phyloP scores from a whole-genome alignment of 2,329 filamentous ascomycete genomes.

The Dactylellina parvicollis region DNA sequence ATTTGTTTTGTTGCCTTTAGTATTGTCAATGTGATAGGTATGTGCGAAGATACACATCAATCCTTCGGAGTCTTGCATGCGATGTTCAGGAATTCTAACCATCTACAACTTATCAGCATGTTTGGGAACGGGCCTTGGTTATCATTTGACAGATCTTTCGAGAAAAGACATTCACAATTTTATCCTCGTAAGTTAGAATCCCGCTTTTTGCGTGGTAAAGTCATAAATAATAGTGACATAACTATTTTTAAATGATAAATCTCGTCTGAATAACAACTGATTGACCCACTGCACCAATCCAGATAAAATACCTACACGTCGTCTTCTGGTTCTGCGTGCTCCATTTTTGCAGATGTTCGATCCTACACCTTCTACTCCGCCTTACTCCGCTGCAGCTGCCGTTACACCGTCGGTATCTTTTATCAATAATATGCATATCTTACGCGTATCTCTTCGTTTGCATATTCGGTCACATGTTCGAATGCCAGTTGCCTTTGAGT shows the following conservation, averaged over 20 bases:
- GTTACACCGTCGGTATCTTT: conserved; percentile 28
- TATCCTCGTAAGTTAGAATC: conserved; percentile 20
- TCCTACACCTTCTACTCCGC: conserved; percentile 38
- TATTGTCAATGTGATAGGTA: conserved; percentile 25
- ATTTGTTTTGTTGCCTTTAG: conserved; percentile 27
- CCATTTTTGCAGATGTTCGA: conserved; percentile 32
- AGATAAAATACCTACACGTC: conserved; percentile 43
- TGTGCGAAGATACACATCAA: neutral
- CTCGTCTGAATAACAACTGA: too few species aligned
- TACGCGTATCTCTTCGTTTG: conserved; percentile 18
- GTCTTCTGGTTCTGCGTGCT: conserved; percentile 30
- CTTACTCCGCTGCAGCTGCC: conserved; percentile 24
- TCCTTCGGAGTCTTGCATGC: neutral
- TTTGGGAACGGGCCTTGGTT: conserved; percentile 32
- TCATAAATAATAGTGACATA: too few species aligned
- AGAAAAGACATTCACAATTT: conserved; percentile 25
- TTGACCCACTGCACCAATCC: neutral
- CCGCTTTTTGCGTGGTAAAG: too few species aligned
- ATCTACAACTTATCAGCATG: neutral
- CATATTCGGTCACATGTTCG: conserved; percentile 22
- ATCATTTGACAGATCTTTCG: conserved; percentile 33
- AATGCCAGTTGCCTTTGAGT: conserved; percentile 23
- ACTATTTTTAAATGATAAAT: too few species aligned
- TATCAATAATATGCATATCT: conserved; percentile 15
- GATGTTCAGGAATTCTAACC: neutral